These are phyloP conservation scores for Anacardium occidentale DNA, from an alignment of 345 rosid genomes.

Conservation along the genomic window DNA sequence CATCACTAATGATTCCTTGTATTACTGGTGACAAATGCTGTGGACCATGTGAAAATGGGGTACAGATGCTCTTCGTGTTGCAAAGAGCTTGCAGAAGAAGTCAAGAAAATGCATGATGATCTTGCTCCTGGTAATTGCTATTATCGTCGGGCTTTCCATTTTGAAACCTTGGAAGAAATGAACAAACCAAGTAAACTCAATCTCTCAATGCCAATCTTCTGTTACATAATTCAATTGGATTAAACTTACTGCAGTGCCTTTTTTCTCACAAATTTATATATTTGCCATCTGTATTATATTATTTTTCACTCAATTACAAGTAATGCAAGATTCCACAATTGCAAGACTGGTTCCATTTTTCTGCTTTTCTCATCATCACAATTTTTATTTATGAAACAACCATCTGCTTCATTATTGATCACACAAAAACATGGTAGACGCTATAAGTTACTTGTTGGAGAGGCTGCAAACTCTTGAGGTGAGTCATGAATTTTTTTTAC, in stretches of 20 bases:
- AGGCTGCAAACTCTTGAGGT: constrained; percentile 12
- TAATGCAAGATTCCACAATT: no score
- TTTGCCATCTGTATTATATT: constrained; percentile 11
- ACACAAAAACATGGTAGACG: not conserved
- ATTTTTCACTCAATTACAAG: no score
- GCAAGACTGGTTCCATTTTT: no score
- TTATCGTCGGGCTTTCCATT: constrained; percentile 16
- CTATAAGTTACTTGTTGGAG: not conserved
- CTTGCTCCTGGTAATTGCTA: constrained; percentile 51
- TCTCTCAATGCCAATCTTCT: not conserved
- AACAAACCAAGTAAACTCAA: no score
- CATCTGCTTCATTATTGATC: constrained; percentile 9
- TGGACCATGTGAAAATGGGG: constrained; percentile 53
- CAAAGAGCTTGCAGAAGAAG: constrained; percentile 51
- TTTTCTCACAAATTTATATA: not conserved
- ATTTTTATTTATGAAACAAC: not conserved
- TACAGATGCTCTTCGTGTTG: constrained; percentile 46
- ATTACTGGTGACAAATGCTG: constrained; percentile 49
- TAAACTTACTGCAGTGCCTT: not conserved
- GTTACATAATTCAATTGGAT: not conserved
- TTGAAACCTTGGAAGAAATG: no score
- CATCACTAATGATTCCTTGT: not conserved
- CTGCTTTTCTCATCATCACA: no score
- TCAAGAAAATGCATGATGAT: constrained; percentile 73
- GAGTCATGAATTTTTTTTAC: not conserved